Base-by-base conservation (phyloP, 352 stramenopile genomes). In the Phytophthora fragariae region DNA sequence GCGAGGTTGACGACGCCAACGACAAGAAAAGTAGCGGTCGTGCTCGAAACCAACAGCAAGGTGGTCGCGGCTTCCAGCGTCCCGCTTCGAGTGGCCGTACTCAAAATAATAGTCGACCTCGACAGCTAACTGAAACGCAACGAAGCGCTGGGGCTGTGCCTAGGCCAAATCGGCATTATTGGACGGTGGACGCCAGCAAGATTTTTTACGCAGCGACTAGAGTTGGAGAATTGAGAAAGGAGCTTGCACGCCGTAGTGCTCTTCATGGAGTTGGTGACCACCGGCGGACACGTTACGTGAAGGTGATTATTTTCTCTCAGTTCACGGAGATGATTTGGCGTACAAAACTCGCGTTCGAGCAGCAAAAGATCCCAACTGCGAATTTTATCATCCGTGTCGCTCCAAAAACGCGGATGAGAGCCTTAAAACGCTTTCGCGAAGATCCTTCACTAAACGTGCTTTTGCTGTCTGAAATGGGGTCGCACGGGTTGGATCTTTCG, bases 401-500 rank as follows among this genome's bases (percentile, higher is more conserved):
- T 1, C 49, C 80, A 5, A 68, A 62, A n/a, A 35, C 58, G 14
- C 84, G 86, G 5, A 85, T 87, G 75, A 47, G 80, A 29, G 53
- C 81, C 24, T 71, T 94, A 10, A 60, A 75, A 3, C 57, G 60
- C 33, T 94, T 94, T 44, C 69, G 73, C 27, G 62, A 76, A 19
- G 70, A 92, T 71, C 72, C 82, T 50, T 75, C 83, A 47, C 73
- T 90, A 21, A 97, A 97, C 49, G 88, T 98, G 21, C 86, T 99
- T 33, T 75, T 99, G 21, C 75, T 99, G 35, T 92, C 84, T 0
- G 96, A 98, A 52, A 89, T 98, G 60, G 98, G 97, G 1, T 96
- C 88, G 14, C 90, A 98, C 62, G 97, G 97, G 15, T 85, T 99
- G 46, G 95, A 99, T 64, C 75, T 99, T 15, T 98, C 91, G 63